Evolutionary conservation across 805 yeast species (phyloP).

Genomic region (Myxozyma melibiosi): DNA sequence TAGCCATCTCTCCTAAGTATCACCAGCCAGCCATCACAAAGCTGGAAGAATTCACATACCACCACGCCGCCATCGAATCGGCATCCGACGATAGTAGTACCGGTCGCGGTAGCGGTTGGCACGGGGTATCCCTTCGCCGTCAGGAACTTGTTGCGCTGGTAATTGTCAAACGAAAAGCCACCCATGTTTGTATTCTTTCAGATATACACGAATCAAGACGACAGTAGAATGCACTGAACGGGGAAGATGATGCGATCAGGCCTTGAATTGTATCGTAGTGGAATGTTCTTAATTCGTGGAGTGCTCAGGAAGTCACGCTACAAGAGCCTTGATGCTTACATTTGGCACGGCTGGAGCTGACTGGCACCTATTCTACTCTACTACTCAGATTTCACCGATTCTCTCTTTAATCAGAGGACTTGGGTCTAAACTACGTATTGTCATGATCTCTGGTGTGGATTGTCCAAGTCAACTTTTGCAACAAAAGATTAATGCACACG

Average conservation of each 20-base stretch:
- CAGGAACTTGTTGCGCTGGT: constrained; percentile 80
- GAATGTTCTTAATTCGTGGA: constrained; percentile 12
- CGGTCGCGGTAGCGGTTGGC: constrained; percentile 94
- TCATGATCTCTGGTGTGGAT: too few species aligned
- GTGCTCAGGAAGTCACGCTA: not conserved
- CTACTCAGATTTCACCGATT: too few species aligned
- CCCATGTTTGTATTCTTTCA: constrained; percentile 12
- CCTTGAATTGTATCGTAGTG: not conserved
- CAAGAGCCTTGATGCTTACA: constrained; percentile 11
- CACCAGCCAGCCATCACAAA: not conserved
- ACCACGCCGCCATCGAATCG: constrained; percentile 92
- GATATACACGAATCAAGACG: too few species aligned
- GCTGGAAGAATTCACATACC: constrained; percentile 32
- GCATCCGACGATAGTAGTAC: constrained; percentile 99
- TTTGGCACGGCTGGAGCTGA: constrained; percentile 3
- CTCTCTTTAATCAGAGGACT: too few species aligned
- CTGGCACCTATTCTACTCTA: too few species aligned
- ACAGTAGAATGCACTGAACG: too few species aligned
- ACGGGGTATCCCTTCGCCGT: constrained; percentile 70
- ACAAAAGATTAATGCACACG: too few species aligned
- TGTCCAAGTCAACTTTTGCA: too few species aligned
- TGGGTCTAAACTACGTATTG: too few species aligned
- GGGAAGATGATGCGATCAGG: too few species aligned
- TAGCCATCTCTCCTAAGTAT: not conserved
- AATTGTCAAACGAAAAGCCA: constrained; percentile 91